Evolutionary conservation across 805 yeast genomes (phyloP), one percentile per base, ranked within the genome.

Genomic region (Hanseniaspora hatyaiensis): DNA sequence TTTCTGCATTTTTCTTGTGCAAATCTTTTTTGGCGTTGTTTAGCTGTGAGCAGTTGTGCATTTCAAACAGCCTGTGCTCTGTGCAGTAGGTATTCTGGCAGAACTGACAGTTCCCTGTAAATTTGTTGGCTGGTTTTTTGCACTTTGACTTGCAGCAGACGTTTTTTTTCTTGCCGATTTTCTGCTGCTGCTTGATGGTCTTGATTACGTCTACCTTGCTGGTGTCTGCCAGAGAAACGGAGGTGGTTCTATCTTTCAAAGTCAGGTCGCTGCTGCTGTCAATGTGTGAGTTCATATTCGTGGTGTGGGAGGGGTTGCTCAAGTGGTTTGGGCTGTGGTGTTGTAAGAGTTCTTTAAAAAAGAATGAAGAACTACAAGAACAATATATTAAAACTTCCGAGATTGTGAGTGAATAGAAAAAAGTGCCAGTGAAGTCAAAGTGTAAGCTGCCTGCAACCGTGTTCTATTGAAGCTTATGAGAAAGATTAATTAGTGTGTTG

Each of bases 31-130:
- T 84, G 68, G 94, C 85, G 53, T 67, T 72, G 58, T 80, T 81
- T 51, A 86, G 71, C 6, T 92, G 94, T 50, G 72, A 69, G 61
- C 96, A 86, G 51, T 71, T 62, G 65, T 86, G 96, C 62, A 80
- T 86, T 64, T 86, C 96, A 65, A 87, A 69, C 49, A 86, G 69
- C 49, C 96, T 73, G 66, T 86, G 96, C 57, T 82, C 81, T 28
- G 89, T 80, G 64, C 96, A 86, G 63, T 77, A 86, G 58, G 80
- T 81, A 38, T 94, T 94, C 40, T 75, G 75, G 63, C 96, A 86
- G 59, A 79, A 82, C 47, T 78, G 73, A 63, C 96, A 86, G 61
- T 80, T 87, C 40, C 96, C 96, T 37, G 84, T 74, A 42, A 74
- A 72, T 20, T 77, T 67, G 43, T 73, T 63, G 0, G 88, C 84